Conservation (phyloP, 192 early-diverging fungal genomes). For the Kickxella alabastrina region DNA sequence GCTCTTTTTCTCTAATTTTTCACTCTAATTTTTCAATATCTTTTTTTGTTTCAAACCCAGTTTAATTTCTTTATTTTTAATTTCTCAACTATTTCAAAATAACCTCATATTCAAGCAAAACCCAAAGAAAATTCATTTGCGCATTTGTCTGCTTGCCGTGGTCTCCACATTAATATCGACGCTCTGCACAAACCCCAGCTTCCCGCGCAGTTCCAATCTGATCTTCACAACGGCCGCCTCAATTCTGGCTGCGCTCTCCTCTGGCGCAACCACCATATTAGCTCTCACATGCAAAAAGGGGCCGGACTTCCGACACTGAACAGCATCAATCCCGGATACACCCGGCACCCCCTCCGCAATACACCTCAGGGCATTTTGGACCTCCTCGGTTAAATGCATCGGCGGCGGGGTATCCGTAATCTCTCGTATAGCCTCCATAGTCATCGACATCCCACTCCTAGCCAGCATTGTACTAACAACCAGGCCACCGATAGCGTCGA, state of each 20-base stretch:
- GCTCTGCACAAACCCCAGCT: constrained; percentile 27
- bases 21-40: neutral
- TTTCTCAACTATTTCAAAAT: no score
- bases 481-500: constrained; percentile 76
- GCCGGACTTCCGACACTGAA: constrained; percentile 42
- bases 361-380: constrained; percentile 13
- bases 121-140: neutral
- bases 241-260: constrained; percentile 16
- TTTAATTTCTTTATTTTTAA: no score
- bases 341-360: constrained; percentile 4
- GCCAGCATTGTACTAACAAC: constrained; percentile 69
- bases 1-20: no score
- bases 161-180: constrained; percentile 26
- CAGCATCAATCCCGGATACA: constrained; percentile 9
- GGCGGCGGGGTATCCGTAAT: constrained; percentile 53
- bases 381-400: constrained; percentile 19
- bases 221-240: constrained; percentile 10
- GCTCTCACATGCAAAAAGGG: constrained; percentile 39
- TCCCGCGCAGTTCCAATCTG: constrained; percentile 13
- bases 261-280: constrained; percentile 14
- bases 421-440: constrained; percentile 50
- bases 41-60: neutral
- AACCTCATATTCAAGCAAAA: no score
- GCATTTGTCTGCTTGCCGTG: neutral
- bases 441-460: constrained; percentile 57